phyloP scores from a whole-genome alignment of 1,284 basidiomycete genomes.

The Phellopilus nigrolimitatus region DNA sequence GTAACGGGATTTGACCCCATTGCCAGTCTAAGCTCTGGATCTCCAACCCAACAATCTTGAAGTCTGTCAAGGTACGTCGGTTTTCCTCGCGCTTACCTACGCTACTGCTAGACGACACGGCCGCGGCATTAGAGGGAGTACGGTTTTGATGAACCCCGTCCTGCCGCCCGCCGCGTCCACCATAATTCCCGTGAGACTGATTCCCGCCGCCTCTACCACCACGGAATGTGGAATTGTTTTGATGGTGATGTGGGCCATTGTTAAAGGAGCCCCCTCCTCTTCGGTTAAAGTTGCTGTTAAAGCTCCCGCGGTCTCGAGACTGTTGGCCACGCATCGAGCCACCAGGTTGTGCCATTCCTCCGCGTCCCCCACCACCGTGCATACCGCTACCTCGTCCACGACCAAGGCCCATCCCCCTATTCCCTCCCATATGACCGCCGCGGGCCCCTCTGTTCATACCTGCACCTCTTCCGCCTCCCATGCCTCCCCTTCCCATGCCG shows the following conservation, averaged over 20 bases:
- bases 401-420: slow-evolving; percentile 36
- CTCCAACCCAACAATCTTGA: slow-evolving; percentile 88
- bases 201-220: slow-evolving; percentile 32
- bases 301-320: slow-evolving; percentile 54
- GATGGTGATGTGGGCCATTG: slow-evolving; percentile 35
- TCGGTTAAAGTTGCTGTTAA: slow-evolving; percentile 52
- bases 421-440: slow-evolving; percentile 43
- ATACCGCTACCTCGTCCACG: slow-evolving; percentile 30
- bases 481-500: slow-evolving; percentile 23
- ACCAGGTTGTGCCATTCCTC: slow-evolving; percentile 25
- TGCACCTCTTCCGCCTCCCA: slow-evolving; percentile 36
- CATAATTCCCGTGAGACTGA: slow-evolving; percentile 24
- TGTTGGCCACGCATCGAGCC: slow-evolving; percentile 51
- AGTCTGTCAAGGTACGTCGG: slow-evolving; percentile 87
- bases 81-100: slow-evolving; percentile 75
- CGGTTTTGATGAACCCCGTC: slow-evolving; percentile 35
- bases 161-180: slow-evolving; percentile 46
- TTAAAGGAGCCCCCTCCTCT: slow-evolving; percentile 63
- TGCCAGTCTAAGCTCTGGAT: slow-evolving; percentile 70
- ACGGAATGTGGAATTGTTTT: slow-evolving; percentile 35
- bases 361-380: slow-evolving; percentile 21
- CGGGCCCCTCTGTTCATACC: slow-evolving; percentile 39
- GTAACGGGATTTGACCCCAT: slow-evolving; percentile 53
- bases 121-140: slow-evolving; percentile 11
- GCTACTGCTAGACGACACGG: slow-evolving; percentile 30